Percentiles rank a stretch among this genome's conserved stretches.
Evolutionary conservation across 2,329 filamentous ascomycete genomes (phyloP).

Genomic region (Botrytis medusae): DNA sequence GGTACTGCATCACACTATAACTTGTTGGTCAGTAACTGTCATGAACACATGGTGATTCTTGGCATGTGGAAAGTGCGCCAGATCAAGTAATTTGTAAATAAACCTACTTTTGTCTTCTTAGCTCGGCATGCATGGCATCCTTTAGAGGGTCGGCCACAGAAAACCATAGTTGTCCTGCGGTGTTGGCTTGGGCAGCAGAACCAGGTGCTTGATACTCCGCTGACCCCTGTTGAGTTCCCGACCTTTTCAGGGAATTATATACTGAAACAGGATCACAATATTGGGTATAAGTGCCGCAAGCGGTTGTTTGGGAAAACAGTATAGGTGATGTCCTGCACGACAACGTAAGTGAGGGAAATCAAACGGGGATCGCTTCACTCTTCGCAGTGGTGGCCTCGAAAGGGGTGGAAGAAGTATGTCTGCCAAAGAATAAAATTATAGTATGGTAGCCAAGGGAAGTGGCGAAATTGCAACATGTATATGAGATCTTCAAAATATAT

Average conservation of each 20-base stretch:
- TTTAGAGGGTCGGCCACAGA: slow-evolving; percentile 58
- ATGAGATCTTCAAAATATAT: slow-evolving; percentile 2
- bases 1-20: slow-evolving; percentile 53
- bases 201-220: neutral
- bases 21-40: neutral
- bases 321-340: neutral
- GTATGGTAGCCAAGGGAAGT: neutral
- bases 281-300: neutral
- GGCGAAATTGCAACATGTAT: neutral
- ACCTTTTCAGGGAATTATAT: neutral
- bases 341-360: neutral
- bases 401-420: neutral
- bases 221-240: no score
- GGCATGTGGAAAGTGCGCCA: neutral
- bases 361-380: neutral
- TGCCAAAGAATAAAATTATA: neutral
- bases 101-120: slow-evolving; percentile 53
- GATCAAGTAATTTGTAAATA: neutral
- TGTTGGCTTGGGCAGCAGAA: neutral
- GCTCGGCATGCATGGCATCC: slow-evolving; percentile 56
- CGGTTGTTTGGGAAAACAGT: neutral
- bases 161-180: slow-evolving; percentile 47
- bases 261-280: neutral
- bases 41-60: neutral
- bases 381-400: slow-evolving; percentile 17